Evolutionary conservation across 306 rosid genomes (phyloP).

Genomic region (Elaeagnus macrophylla): DNA sequence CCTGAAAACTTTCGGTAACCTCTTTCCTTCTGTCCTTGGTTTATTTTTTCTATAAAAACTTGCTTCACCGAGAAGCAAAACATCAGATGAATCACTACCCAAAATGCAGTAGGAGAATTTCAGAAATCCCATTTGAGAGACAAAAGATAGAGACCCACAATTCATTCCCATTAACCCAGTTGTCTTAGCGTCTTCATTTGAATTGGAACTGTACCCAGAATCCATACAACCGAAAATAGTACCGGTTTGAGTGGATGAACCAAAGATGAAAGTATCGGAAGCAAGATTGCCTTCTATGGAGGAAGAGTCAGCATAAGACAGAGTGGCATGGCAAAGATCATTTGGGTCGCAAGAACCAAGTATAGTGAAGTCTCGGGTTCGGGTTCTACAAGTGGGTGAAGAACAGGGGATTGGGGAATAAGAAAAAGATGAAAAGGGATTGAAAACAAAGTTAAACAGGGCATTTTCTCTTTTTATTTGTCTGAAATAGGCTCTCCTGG

Average conservation of each 20-base stretch:
- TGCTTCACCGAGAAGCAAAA: conserved; percentile 56
- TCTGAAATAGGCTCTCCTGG: too few species aligned
- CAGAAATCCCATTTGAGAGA: conserved; percentile 50
- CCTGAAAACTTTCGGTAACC: too few species aligned
- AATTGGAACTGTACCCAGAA: conserved; percentile 59
- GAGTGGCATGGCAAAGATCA: conserved; percentile 54
- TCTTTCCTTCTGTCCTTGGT: too few species aligned
- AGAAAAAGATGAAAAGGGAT: conserved; percentile 49
- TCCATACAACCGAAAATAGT: conserved; percentile 75
- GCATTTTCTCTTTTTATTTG: too few species aligned
- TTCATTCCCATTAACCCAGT: conserved; percentile 85
- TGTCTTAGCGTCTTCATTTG: conserved; percentile 63
- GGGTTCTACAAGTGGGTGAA: conserved; percentile 48
- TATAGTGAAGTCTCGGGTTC: conserved; percentile 53
- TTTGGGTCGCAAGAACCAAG: conserved; percentile 60
- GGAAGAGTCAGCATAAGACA: conserved; percentile 69
- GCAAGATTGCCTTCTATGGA: conserved; percentile 80
- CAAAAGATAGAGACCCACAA: conserved; percentile 66
- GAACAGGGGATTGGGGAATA: conserved; percentile 49
- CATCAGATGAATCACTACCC: conserved; percentile 48
- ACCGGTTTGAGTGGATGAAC: conserved; percentile 34
- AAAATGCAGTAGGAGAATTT: conserved; percentile 83
- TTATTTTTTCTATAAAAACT: too few species aligned
- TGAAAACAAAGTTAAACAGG: conserved; percentile 36
- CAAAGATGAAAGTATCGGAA: conserved; percentile 40